These are phyloP conservation scores for Micractinium conductrix DNA, from an alignment of 139 green algal species.

Conservation along the genomic window DNA sequence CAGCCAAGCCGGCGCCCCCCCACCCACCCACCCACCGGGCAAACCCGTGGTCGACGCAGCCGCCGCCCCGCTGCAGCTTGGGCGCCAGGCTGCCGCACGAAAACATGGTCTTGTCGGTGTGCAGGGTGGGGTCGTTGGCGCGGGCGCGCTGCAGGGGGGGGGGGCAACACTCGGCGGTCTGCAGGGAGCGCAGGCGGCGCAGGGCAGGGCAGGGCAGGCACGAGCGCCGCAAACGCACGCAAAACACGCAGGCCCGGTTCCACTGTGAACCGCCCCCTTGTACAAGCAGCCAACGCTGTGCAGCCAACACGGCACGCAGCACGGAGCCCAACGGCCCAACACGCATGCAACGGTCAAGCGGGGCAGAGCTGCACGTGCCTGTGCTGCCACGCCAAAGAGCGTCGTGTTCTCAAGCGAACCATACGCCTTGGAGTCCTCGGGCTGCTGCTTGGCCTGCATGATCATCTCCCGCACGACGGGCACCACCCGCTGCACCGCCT, in stretches of 20 bases:
- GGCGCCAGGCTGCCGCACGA: constrained; percentile 71
- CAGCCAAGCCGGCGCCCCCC: background rate
- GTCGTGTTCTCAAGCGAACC: constrained; percentile 71
- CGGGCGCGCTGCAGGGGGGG: constrained; percentile 10
- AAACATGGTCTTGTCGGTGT: constrained; percentile 82
- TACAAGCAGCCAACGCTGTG: too few relatives aligned
- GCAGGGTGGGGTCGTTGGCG: constrained; percentile 59
- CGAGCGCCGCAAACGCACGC: background rate
- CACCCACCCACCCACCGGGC: background rate
- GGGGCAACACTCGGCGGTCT: background rate
- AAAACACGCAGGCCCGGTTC: too few relatives aligned
- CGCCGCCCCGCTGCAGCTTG: constrained; percentile 66
- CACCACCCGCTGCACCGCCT: constrained; percentile 53
- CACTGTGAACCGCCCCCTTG: too few relatives aligned
- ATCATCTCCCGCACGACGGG: constrained; percentile 59
- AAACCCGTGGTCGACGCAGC: constrained; percentile 87
- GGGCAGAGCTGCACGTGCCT: background rate
- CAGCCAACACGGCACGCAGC: too few relatives aligned
- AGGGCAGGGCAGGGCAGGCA: too few relatives aligned
- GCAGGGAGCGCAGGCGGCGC: background rate
- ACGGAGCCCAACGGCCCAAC: too few relatives aligned
- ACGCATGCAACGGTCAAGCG: too few relatives aligned
- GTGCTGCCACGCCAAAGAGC: constrained; percentile 29
- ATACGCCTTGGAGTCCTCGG: constrained; percentile 56
- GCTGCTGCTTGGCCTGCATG: constrained; percentile 71